Base-by-base conservation (phyloP, 2,329 filamentous ascomycete species). In the Lizonia empirigonia region DNA sequence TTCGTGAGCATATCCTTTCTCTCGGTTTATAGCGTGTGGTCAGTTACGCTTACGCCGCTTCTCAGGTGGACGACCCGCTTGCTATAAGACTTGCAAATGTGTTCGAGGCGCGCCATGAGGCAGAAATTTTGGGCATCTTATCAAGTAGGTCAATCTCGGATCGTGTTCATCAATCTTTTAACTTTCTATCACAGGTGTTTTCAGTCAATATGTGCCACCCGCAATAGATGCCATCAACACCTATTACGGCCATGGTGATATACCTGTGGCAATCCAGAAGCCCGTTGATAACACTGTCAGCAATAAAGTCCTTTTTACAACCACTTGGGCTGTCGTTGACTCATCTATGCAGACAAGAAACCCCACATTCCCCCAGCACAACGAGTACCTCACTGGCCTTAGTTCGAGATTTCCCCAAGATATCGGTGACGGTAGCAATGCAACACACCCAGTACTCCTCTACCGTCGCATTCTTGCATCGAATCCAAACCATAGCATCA, bases 231-330 rank as follows among this genome's bases (percentile, higher is more conserved):
- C 36, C 6, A 48, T 48, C 16, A 30, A 40, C 5, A 48, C 36
- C 5, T 40, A 48, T n/a, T 48, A 48, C 12, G 26, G 36, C 7
- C 29, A 41, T 23, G 36, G 36, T 13, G 9, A 22, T 4, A 40
- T 48, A 12, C 36, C 44, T 15, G 5, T 47, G 13, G 44, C 44
- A 8, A 47, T 47, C n/a, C 44, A 47, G n/a, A 47, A 47, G 27
- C 44, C 44, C 8, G 35, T 47, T 6, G 44, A 47, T 12, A 47
- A 47, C 16, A 39, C 35, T 10, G 35, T 47, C 26, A n/a, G 44
- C n/a, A 26, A 23, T 13, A 1, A 2, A 1, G 1, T 22, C 16
- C 26, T 10, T 4, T 5, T 4, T 4, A 13, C 20, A 7, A 18
- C 2, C 1, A 2, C n/a, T 9, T 12, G 13, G 2, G 2, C 8